Evolutionary conservation across 371 early-diverging fungal species (phyloP), one percentile per base, ranked within the genome.

Genomic region (Dinochytrium kinnereticum): DNA sequence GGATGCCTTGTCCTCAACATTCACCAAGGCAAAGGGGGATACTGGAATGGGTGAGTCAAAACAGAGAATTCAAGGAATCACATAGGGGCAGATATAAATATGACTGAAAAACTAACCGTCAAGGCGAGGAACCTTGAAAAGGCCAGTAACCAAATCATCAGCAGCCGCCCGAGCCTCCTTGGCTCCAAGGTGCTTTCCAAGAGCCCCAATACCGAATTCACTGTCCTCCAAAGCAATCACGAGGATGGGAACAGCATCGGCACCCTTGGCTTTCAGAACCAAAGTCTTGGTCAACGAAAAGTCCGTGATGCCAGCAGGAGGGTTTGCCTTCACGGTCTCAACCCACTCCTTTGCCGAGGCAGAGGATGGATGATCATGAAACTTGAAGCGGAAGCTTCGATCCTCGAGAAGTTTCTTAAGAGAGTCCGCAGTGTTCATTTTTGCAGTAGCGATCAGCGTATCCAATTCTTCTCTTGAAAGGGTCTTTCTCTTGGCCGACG

Each of bases 81-180:
- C n/a, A n/a, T n/a, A n/a, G n/a, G n/a, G n/a, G n/a, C n/a, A n/a
- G n/a, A 34, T 37, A 10, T 64, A 34, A 64, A 64, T 30, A n/a
- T n/a, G n/a, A n/a, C n/a, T n/a, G n/a, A n/a, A n/a, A n/a, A n/a
- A n/a, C n/a, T n/a, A n/a, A 82, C 83, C 80, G 72, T 84, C 80
- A 64, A 80, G 73, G 67, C 78, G 74, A 34, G 67, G 64, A 5
- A 82, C 76, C 36, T 40, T 50, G 49, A 86, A 71, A 1, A 73
- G n/a, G 26, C 39, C 40, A 1, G 19, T 19, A 10, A 82, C 78
- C 10, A 83, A 40, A 59, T 84, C 82, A 51, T 84, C 87, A 2
- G 69, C 68, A 28, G 82, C 83, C 10, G 82, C 78, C 7, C 87
- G 74, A 2, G 78, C 81, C 59, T 86, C 87, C 77, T 86, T 86